Conservation (phyloP, 495 filamentous ascomycete genomes). For the Penicillium herquei region DNA sequence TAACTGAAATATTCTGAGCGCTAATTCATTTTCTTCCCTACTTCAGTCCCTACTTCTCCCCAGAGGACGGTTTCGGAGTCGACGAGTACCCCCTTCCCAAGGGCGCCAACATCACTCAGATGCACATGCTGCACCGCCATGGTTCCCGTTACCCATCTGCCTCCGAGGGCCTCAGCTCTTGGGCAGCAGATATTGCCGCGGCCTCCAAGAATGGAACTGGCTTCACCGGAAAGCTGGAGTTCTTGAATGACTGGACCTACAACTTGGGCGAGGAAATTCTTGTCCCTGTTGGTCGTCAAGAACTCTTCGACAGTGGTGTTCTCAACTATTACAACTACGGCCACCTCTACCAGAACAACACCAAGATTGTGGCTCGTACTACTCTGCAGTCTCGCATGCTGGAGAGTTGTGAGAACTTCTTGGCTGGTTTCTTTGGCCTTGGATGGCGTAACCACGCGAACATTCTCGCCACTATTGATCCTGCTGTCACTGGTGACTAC, state of each 20-base stretch:
- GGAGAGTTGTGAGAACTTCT: slow-evolving; percentile 45
- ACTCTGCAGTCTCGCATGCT: slow-evolving; percentile 56
- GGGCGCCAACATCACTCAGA: slow-evolving; percentile 53
- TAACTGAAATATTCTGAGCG: no score
- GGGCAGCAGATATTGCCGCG: slow-evolving; percentile 34
- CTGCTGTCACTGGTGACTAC: slow-evolving; percentile 33
- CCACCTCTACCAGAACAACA: slow-evolving; percentile 56
- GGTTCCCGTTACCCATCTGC: slow-evolving; percentile 43
- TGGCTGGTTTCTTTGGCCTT: slow-evolving; percentile 58
- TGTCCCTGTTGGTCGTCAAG: slow-evolving; percentile 49
- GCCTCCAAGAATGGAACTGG: slow-evolving; percentile 26
- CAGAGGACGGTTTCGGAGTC: slow-evolving; percentile 50
- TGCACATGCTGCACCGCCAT: slow-evolving; percentile 50
- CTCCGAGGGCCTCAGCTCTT: slow-evolving; percentile 22
- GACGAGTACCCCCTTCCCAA: slow-evolving; percentile 54
- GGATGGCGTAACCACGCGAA: slow-evolving; percentile 55
- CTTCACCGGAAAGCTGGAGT: slow-evolving; percentile 48
- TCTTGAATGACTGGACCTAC: slow-evolving; percentile 54
- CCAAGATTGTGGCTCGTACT: slow-evolving; percentile 60
- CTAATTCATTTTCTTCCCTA: neutral
- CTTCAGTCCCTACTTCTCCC: slow-evolving; percentile 21
- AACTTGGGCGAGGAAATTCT: slow-evolving; percentile 45
- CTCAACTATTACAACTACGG: slow-evolving; percentile 62
- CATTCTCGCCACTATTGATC: slow-evolving; percentile 50
- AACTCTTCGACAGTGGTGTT: slow-evolving; percentile 50